phyloP scores from a whole-genome alignment of 148 eudicot species.

The Rhododendron ovatum region DNA sequence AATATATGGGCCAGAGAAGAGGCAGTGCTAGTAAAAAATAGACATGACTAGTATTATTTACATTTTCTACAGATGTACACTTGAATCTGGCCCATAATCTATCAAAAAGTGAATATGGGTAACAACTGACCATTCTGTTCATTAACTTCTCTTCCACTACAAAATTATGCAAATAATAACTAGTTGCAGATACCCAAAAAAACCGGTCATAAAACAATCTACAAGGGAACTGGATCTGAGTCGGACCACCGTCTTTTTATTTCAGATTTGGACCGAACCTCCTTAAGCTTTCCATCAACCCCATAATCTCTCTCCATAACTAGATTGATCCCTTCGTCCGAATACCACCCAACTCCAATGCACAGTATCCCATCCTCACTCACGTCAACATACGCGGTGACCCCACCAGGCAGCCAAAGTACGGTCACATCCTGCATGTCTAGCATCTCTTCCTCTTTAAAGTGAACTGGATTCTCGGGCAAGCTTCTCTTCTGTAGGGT shows the following conservation, averaged over 20 bases:
- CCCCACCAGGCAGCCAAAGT: slow-evolving; percentile 96
- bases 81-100: too few species aligned
- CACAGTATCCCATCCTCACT: slow-evolving; percentile 82
- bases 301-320: slow-evolving; percentile 99
- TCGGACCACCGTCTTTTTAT: slow-evolving; percentile 80
- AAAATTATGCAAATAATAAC: background rate
- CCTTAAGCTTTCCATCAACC: slow-evolving; percentile 80
- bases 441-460: slow-evolving; percentile 81
- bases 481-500: slow-evolving; percentile 77
- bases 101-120: background rate
- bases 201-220: background rate
- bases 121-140: background rate
- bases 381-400: slow-evolving; percentile 85
- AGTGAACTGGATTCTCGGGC: slow-evolving; percentile 62
- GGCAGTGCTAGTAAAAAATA: background rate
- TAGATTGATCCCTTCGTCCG: slow-evolving; percentile 91
- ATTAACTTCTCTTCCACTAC: background rate
- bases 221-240: slow-evolving; percentile 35
- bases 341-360: slow-evolving; percentile 97
- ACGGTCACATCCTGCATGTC: slow-evolving; percentile 84
- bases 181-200: background rate
- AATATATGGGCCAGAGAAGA: background rate
- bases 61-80: background rate
- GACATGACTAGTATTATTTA: background rate
- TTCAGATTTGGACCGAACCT: slow-evolving; percentile 78